Conservation (phyloP, 352 stramenopile genomes). For the Pythium myriotylum region DNA sequence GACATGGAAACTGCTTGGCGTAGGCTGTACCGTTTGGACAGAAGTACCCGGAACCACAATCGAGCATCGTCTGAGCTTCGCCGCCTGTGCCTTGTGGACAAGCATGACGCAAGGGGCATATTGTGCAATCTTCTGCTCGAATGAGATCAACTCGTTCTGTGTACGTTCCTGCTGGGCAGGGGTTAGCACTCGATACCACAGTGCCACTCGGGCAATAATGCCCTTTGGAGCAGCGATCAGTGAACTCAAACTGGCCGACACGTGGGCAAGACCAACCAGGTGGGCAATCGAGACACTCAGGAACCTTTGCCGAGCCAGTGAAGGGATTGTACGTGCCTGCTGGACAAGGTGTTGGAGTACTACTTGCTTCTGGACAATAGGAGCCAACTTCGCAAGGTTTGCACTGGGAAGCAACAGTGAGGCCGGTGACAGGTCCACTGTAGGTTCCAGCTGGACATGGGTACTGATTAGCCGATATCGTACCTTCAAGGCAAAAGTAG, state of each 20-base stretch:
- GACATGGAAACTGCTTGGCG: slow-evolving; percentile 78
- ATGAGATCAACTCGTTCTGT: slow-evolving; percentile 71
- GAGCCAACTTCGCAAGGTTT: slow-evolving; percentile 59
- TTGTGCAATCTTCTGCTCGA: slow-evolving; percentile 69
- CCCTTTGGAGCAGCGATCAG: slow-evolving; percentile 62
- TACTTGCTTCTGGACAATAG: slow-evolving; percentile 86
- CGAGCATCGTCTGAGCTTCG: slow-evolving; percentile 67
- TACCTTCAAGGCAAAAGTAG: slow-evolving; percentile 84
- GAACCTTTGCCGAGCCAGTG: slow-evolving; percentile 41
- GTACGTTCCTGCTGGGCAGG: slow-evolving; percentile 78
- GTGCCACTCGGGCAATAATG: slow-evolving; percentile 80
- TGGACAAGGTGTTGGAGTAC: slow-evolving; percentile 61
- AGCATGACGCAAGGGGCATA: slow-evolving; percentile 71
- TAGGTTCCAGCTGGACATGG: slow-evolving; percentile 90
- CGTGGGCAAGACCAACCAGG: slow-evolving; percentile 74
- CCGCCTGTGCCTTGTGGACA: slow-evolving; percentile 77
- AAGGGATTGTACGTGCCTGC: slow-evolving; percentile 77
- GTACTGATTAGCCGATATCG: slow-evolving; percentile 60
- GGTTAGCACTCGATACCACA: slow-evolving; percentile 48
- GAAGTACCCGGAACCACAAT: slow-evolving; percentile 75
- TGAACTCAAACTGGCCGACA: slow-evolving; percentile 62
- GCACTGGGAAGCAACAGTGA: slow-evolving; percentile 55
- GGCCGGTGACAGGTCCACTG: slow-evolving; percentile 57
- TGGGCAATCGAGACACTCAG: slow-evolving; percentile 73
- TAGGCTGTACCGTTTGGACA: slow-evolving; percentile 80